These are phyloP conservation scores for Aspergillus sp. DNA, from an alignment of 2,329 filamentous ascomycete species.

Conservation along the genomic window DNA sequence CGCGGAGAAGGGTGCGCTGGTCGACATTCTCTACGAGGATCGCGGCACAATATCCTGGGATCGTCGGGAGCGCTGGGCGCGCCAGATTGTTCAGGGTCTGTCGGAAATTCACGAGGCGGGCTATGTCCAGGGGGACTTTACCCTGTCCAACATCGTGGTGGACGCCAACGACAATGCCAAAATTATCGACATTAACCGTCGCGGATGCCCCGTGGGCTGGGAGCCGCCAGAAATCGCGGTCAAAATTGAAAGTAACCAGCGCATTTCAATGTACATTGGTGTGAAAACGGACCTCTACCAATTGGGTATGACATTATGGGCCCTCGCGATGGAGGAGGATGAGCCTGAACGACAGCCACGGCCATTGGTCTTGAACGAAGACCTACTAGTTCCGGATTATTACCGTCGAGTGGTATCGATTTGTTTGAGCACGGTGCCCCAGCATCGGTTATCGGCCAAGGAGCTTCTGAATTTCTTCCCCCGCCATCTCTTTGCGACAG, in stretches of 20 bases:
- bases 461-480: conserved; percentile 71
- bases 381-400: conserved; percentile 66
- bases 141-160: conserved; percentile 93
- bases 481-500: conserved; percentile 15
- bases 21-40: conserved; percentile 85
- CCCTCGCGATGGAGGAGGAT: conserved; percentile 79
- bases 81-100: conserved; percentile 83
- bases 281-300: conserved; percentile 97
- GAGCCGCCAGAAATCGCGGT: conserved; percentile 87
- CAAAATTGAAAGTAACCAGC: conserved; percentile 82
- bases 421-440: conserved; percentile 73
- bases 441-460: conserved; percentile 69
- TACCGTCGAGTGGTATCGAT: conserved; percentile 72
- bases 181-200: conserved; percentile 96
- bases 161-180: conserved; percentile 80
- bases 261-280: conserved; percentile 95
- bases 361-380: conserved; percentile 61
- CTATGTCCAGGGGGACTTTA: conserved; percentile 97
- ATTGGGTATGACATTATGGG: conserved; percentile 96
- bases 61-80: conserved; percentile 80
- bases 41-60: conserved; percentile 64
- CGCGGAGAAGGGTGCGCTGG: conserved; percentile 79
- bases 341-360: conserved; percentile 79
- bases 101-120: conserved; percentile 93
- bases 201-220: conserved; percentile 97